Base-by-base conservation (phyloP, 1,139 yeast genomes). In the Entelexis paramagnoliae region DNA sequence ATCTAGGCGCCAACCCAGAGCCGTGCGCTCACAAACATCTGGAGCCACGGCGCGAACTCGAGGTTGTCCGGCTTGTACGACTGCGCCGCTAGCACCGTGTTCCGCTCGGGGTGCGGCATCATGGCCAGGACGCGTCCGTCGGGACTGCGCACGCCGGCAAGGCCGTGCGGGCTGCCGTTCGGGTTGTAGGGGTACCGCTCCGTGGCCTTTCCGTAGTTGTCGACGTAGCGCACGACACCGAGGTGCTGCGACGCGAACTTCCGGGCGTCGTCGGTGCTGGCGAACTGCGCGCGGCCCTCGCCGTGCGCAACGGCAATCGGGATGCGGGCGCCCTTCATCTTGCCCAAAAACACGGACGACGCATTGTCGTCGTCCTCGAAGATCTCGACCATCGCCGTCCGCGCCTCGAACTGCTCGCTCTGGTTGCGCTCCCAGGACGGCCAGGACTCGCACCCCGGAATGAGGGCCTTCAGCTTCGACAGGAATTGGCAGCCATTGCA, bases 71-170 rank as follows among this genome's bases (percentile, higher is more conserved):
- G 96, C 66, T 86, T 86, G 81, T 88, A 91, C 9, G 96, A 87
- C 72, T 89, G 89, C 55, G 94, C 74, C 68, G 86, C 95, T 65
- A 80, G 73, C 71, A 96, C 78, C 54, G 83, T 77, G 47, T 87
- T 93, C 72, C 99, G 86, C 71, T 93, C 99, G 26, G 99, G 98
- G 67, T 93, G 99, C 46, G 99, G 99, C 99, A 93, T 93, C 88
- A 93, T 80, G 3, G 97, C 97, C 63, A 93, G 74, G 4, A 93
- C 96, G 68, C 98, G 81, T 60, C 98, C 98, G 64, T 86, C 86
- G 53, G 84, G 85, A 49, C 91, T 80, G 58, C 84, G 76, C 56
- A 93, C 79, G 74, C 96, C 99, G 42, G 96, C 85, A 64, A 93
- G 85, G 70, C 95, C 97, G 51, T 77, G 78, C 46, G 93, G 87